A percentile compares a stretch with the other conserved stretches of the same genome.
Evolutionary conservation across 1,284 basidiomycete species (phyloP).

Genomic region (Sporisorium scitamineum): DNA sequence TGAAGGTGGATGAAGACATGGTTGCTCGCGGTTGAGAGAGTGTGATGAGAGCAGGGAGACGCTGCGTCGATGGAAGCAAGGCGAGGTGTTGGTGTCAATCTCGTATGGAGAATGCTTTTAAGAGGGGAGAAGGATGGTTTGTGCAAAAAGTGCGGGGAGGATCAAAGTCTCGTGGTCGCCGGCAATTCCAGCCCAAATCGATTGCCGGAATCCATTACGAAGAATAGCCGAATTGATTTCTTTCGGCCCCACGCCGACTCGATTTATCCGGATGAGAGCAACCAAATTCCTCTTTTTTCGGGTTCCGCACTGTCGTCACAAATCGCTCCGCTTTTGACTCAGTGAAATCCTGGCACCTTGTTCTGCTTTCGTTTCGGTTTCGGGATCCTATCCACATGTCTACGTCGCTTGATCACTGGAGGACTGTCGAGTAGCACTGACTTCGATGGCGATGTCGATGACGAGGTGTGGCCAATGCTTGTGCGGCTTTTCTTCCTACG

Average conservation of each 20-base stretch:
- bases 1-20: conserved; percentile 23
- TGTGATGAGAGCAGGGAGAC: not conserved
- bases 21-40: not conserved
- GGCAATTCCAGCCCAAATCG: conserved; percentile 8
- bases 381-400: not conserved
- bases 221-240: conserved; percentile 23
- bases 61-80: not conserved
- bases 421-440: not conserved
- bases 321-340: conserved; percentile 1
- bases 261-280: conserved; percentile 2
- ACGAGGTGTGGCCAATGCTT: not conserved
- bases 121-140: not conserved
- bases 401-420: conserved; percentile 16
- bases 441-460: not conserved
- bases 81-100: not conserved
- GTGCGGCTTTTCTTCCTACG: not conserved
- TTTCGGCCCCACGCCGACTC: conserved; percentile 2
- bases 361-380: not conserved
- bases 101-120: not conserved
- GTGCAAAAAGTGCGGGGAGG: conserved; percentile 7
- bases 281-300: too few relatives aligned
- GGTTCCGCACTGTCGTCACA: conserved; percentile 23
- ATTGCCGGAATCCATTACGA: conserved; percentile 21
- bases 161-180: not conserved
- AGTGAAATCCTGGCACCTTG: conserved; percentile 22